Evolutionary conservation across 345 rosid genomes (phyloP), one percentile per base, ranked within the genome.

Genomic region (Rhizophora mangle): DNA sequence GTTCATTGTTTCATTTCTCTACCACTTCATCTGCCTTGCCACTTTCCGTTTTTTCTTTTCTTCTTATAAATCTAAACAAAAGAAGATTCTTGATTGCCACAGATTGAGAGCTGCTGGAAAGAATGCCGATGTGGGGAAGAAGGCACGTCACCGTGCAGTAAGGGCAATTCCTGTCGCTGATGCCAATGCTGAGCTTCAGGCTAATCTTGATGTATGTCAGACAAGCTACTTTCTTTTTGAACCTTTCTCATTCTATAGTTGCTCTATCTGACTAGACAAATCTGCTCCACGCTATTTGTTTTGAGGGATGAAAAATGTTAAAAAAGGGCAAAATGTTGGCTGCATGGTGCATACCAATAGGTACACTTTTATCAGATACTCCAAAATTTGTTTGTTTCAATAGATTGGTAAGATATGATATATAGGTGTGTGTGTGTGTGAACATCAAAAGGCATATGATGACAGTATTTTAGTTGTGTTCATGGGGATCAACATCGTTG

Each of bases 141-240:
- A 63, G 68, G 13, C 64, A 43, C 79, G 79, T 26, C 60, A 64
- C 26, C 75, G 79, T 61, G 31, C 63, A 66, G 68, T 71, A 22
- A 76, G 72, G 51, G 79, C 72, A 54, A 9, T 61, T 54, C 79
- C 75, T 30, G 79, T 72, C 7, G 69, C 75, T 24, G 75, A 76
- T 47, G 79, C 79, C 36, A 76, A 76, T 46, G 79, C 79, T 43
- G 73, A 68, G 73, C 82, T 75, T 62, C 80, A 71, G 67, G 75
- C 79, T 29, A 76, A 76, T 71, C 72, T 76, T 26, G 79, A 76
- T 67, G 79, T 76, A 71, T 1, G 75, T 62, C 64, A 64, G 73
- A 78, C 76, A 66, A 74, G 63, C 78, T 70, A 58, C 32, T 46
- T 75, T 54, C 57, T 32, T 70, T 62, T 21, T 67, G 51, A 27